Evolutionary conservation across 768 basidiomycete species (phyloP), one percentile per base, ranked within the genome.

Genomic region (Naganishia vishniacii): DNA sequence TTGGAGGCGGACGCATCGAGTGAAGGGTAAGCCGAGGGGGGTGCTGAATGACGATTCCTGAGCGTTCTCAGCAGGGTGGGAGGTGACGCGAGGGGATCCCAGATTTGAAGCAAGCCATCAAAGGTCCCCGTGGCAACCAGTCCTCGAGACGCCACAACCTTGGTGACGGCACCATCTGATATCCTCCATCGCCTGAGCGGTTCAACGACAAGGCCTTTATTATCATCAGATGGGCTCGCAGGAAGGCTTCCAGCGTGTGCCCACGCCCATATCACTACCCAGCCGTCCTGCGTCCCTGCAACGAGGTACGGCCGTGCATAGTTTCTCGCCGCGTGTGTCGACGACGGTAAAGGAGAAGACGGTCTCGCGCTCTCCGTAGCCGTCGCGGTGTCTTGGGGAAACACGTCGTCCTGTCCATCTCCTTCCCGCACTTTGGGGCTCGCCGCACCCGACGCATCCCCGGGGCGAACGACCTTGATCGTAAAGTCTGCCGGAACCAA

Each of bases 31-130:
- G 65, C 66, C 15, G 72, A 66, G 20, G 70, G 72, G 48, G 72
- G 71, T 3, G 70, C 64, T 9, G 53, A 45, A 59, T 58, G 53
- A 31, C 53, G 51, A 26, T 64, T 59, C 12, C 51, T 49, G 0
- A 59, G 37, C 1, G 53, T 59, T 6, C 73, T 69, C 2, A 75
- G 53, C 3, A 70, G 65, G 0, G 28, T 42, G 4, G 74, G 74
- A 0, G 68, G 64, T 2, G 47, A 47, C 15, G 72, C 49, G 0
- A 73, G 65, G 5, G 74, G 73, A 49, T 75, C 74, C 58, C 62
- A 75, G 12, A 75, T 59, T 45, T 72, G 70, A 53, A 75, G 69
- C 46, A 64, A 65, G 9, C 72, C 74, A 25, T 72, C 69, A 46
- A 64, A 68, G 16, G 68, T 71, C 20, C 71, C 74, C 0, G 73